Percentiles rank a stretch among this genome's conserved stretches.
Conservation (phyloP, 78 protist genomes). For the Cavenderia fasciculata region DNA sequence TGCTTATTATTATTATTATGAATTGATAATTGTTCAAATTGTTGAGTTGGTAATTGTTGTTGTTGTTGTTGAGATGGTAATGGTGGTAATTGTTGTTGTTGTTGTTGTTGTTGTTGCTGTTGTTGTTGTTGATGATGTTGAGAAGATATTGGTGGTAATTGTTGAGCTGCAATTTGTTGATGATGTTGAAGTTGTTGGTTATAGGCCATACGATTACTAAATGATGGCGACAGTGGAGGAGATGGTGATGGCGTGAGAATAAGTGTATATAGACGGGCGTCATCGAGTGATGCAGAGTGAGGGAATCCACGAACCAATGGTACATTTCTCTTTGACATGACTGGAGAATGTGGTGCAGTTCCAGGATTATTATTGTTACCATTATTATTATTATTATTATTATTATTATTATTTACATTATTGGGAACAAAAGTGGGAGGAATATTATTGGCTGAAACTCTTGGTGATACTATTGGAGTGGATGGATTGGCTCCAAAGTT, state of each 20-base stretch:
- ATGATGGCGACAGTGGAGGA: constrained; percentile 63
- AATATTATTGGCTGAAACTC: not conserved
- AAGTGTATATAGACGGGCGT: constrained; percentile 48
- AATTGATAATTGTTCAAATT: too few species aligned
- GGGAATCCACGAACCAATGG: constrained; percentile 33
- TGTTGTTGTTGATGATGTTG: constrained; percentile 3
- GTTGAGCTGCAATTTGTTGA: not conserved
- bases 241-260: constrained; percentile 46
- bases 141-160: not conserved
- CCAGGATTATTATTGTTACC: not conserved
- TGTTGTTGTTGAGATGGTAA: not conserved
- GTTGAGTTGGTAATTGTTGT: not conserved
- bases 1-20: too few species aligned
- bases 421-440: too few species aligned
- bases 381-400: not conserved
- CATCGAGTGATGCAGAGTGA: constrained; percentile 73
- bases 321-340: not conserved
- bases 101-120: constrained; percentile 10
- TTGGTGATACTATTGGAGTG: not conserved
- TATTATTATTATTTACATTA: not conserved
- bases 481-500: not conserved
- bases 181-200: constrained; percentile 9
- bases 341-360: constrained; percentile 1
- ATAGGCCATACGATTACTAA: constrained; percentile 25
- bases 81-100: not conserved